Base-by-base conservation (phyloP, 371 early-diverging fungal genomes). In the Paramicrosporidium saccamoebae region DNA sequence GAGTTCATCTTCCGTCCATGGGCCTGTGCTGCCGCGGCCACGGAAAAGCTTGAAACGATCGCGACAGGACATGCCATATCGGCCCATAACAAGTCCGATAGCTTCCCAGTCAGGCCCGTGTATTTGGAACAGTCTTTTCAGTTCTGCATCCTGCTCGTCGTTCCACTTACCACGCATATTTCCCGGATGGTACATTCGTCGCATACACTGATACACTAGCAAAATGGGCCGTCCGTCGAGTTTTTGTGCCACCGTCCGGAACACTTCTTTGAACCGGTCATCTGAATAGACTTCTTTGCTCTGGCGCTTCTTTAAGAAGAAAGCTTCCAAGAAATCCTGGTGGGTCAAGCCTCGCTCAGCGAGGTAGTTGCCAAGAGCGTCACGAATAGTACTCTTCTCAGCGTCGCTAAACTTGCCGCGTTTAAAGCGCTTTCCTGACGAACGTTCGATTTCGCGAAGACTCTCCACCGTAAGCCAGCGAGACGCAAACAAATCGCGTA, bases 1-100 rank as follows among this genome's bases (percentile, higher is more conserved):
- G n/a, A n/a, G n/a, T n/a, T n/a, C n/a, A n/a, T n/a, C n/a, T n/a
- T n/a, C n/a, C n/a, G n/a, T n/a, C n/a, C n/a, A n/a, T n/a, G n/a
- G n/a, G n/a, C n/a, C n/a, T n/a, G n/a, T n/a, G n/a, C n/a, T n/a
- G n/a, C n/a, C n/a, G n/a, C n/a, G n/a, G n/a, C n/a, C n/a, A n/a
- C n/a, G n/a, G n/a, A n/a, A n/a, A n/a, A n/a, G n/a, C n/a, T n/a
- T n/a, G n/a, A n/a, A 41, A 11, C 39, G 37, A 29, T 41, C 42
- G 22, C 43, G 29, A 27, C 42, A 41, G 41, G 32, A 37, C 1
- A 42, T 38, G 21, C 43, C 42, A 26, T 27, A 42, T n/a, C 42
- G 31, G 19, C 41, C 41, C 23, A 41, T 21, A 25, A 31, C 25
- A 25, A 16, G 22, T 20, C 33, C 27, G 17, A 41, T 42, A 16